Evolutionary conservation across 2,329 filamentous ascomycete genomes (phyloP).

Genomic region (Apiospora koreana): DNA sequence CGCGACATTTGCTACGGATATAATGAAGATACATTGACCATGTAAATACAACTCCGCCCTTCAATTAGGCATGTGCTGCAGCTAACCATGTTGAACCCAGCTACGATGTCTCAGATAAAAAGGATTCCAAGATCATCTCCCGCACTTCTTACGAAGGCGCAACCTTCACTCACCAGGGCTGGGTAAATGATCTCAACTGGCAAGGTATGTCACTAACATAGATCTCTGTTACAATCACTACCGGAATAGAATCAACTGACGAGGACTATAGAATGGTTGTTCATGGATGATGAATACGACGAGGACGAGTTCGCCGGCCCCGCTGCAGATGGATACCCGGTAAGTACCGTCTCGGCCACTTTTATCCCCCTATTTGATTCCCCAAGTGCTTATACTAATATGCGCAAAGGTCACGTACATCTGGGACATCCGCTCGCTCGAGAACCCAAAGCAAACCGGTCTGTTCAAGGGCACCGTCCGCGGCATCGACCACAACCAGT

Average conservation of each 20-base stretch:
- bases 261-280: slow-evolving; percentile 29
- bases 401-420: background rate
- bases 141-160: slow-evolving; percentile 56
- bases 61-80: background rate
- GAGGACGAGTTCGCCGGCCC: slow-evolving; percentile 40
- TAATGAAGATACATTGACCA: slow-evolving; percentile 53
- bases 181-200: slow-evolving; percentile 42
- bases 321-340: slow-evolving; percentile 40
- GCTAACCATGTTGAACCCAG: background rate
- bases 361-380: background rate
- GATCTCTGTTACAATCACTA: background rate
- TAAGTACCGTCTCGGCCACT: slow-evolving; percentile 48
- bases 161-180: slow-evolving; percentile 60
- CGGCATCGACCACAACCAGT: slow-evolving; percentile 53
- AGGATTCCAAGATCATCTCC: slow-evolving; percentile 44
- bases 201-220: background rate
- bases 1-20: slow-evolving; percentile 59
- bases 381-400: background rate
- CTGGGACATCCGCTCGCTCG: slow-evolving; percentile 41
- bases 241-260: background rate
- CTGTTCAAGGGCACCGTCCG: slow-evolving; percentile 41
- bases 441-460: slow-evolving; percentile 44
- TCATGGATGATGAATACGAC: slow-evolving; percentile 57
- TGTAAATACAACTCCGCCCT: too few species aligned
- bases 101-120: slow-evolving; percentile 53